These are phyloP conservation scores for Fusarium sp. DNA, from an alignment of 2,329 filamentous ascomycete genomes.

Conservation along the genomic window DNA sequence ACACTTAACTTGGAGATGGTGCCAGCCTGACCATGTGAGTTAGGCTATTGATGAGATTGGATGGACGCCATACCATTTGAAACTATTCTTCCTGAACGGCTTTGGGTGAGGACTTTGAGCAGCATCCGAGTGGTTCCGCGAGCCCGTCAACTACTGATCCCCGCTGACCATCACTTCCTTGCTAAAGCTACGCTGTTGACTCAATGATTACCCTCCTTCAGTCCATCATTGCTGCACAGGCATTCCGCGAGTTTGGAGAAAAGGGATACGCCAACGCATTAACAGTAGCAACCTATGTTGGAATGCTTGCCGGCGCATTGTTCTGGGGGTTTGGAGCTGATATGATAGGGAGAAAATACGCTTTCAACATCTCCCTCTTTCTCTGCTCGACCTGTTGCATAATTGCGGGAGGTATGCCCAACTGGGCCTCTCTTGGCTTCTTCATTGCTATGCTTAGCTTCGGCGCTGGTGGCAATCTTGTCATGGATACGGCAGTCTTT, in stretches of 20 bases:
- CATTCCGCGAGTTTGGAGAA: conserved; percentile 72
- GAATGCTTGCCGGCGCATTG: conserved; percentile 70
- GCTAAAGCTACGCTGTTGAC: conserved; percentile 62
- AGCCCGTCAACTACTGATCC: not conserved
- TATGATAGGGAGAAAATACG: conserved; percentile 77
- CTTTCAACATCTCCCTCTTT: conserved; percentile 78
- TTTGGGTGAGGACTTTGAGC: conserved; percentile 60
- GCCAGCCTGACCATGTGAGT: too few relatives aligned
- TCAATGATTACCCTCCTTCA: conserved; percentile 69
- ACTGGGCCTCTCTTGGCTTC: conserved; percentile 75
- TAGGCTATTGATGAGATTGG: too few relatives aligned
- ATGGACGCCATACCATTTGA: too few relatives aligned
- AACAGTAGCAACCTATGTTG: conserved; percentile 74
- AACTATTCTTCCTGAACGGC: conserved; percentile 50
- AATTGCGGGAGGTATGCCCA: conserved; percentile 77
- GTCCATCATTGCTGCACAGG: conserved; percentile 72
- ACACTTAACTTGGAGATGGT: too few relatives aligned
- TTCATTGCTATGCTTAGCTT: conserved; percentile 77
- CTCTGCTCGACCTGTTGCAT: conserved; percentile 72
- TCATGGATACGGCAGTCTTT: conserved; percentile 68
- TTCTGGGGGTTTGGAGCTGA: conserved; percentile 81
- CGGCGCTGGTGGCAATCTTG: conserved; percentile 68
- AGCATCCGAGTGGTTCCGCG: too few relatives aligned
- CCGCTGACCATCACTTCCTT: not conserved
- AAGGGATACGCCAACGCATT: conserved; percentile 70